phyloP scores from a whole-genome alignment of 768 basidiomycete genomes.

The Rhodotorula babjevae region DNA sequence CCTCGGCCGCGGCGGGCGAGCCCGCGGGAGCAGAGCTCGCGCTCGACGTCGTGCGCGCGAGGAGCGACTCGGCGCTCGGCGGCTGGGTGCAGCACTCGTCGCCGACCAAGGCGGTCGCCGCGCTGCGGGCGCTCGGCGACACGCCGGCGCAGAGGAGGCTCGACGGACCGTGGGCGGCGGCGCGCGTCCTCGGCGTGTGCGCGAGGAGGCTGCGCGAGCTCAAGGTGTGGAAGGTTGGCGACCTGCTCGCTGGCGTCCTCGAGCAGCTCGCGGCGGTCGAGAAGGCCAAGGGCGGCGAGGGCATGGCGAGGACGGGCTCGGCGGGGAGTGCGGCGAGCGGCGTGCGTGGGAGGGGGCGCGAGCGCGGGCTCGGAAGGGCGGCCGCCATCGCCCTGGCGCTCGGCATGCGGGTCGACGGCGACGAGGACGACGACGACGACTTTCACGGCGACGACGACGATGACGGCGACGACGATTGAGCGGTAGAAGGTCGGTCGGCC shows the following conservation, averaged over 20 bases:
- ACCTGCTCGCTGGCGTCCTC: slow-evolving; percentile 22
- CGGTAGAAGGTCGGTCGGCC: too few species aligned
- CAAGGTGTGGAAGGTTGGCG: slow-evolving; percentile 33
- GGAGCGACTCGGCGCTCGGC: neutral
- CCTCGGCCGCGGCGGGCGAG: neutral
- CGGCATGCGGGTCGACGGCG: neutral
- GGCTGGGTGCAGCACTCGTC: neutral
- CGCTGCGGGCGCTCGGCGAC: neutral
- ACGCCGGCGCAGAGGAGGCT: neutral
- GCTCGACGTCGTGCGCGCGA: slow-evolving; percentile 26
- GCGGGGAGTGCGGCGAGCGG: neutral
- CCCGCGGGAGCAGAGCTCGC: neutral
- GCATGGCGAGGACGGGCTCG: neutral
- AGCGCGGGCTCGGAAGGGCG: neutral
- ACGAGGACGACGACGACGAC: neutral
- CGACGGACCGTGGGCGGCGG: neutral
- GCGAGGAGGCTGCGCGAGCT: slow-evolving; percentile 8
- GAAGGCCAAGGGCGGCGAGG: neutral
- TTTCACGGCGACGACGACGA: neutral
- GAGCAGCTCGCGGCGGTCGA: slow-evolving; percentile 19
- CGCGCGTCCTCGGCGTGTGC: neutral
- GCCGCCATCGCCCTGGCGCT: too few species aligned
- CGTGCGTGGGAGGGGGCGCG: neutral
- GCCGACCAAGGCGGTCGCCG: neutral
- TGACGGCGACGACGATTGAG: too few species aligned